Evolutionary conservation across 1,284 basidiomycete species (phyloP).

Genomic region (Mycena citricolor): DNA sequence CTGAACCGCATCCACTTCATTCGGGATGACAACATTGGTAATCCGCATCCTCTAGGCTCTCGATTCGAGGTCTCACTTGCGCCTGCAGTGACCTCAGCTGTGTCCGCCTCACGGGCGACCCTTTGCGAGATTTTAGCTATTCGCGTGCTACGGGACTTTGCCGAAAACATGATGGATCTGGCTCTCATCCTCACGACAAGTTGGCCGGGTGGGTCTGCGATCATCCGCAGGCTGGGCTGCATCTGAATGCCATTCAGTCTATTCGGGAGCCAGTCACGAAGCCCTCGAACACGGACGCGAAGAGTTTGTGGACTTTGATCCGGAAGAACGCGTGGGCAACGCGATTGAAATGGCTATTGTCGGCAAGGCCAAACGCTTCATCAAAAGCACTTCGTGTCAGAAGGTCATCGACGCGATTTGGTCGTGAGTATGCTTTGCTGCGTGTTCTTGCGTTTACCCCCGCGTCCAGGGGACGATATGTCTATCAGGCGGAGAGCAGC

Average conservation of each 20-base stretch:
- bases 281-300: conserved; percentile 64
- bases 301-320: conserved; percentile 65
- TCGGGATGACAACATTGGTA: conserved; percentile 62
- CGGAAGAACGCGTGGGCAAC: conserved; percentile 81
- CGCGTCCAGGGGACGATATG: conserved; percentile 71
- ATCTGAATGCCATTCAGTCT: conserved; percentile 43
- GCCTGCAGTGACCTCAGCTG: conserved; percentile 54
- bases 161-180: conserved; percentile 73
- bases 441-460: conserved; percentile 8
- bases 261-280: conserved; percentile 73
- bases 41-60: conserved; percentile 43
- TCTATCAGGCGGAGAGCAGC: conserved; percentile 84
- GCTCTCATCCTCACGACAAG: conserved; percentile 81
- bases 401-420: conserved; percentile 83
- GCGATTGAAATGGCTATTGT: conserved; percentile 92
- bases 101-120: conserved; percentile 75
- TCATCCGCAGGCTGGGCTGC: neutral
- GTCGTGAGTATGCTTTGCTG: conserved; percentile 46
- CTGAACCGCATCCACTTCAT: conserved; percentile 87
- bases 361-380: conserved; percentile 81
- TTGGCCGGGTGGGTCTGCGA: conserved; percentile 51
- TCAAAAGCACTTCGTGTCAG: conserved; percentile 83
- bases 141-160: conserved; percentile 76
- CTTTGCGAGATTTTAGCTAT: conserved; percentile 91
- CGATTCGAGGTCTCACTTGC: neutral